phyloP scores from a whole-genome alignment of 257 asterid species.

The Perilla frutescens region DNA sequence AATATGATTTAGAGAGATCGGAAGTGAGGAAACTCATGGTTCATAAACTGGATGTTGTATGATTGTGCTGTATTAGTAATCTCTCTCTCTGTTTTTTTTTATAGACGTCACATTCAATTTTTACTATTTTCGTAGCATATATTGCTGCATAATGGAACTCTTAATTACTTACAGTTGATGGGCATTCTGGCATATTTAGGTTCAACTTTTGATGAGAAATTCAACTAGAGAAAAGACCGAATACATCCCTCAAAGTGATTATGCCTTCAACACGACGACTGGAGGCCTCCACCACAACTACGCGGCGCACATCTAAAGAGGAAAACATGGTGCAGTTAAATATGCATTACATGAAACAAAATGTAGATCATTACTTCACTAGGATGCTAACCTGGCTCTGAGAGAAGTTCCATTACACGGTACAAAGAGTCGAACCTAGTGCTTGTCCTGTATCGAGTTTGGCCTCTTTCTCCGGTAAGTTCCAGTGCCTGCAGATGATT shows the following conservation, averaged over 20 bases:
- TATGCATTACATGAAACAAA: background rate
- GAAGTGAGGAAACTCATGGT: too few relatives aligned
- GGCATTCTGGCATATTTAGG: background rate
- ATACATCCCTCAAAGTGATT: conserved; percentile 66
- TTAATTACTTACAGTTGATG: background rate
- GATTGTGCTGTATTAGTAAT: too few relatives aligned
- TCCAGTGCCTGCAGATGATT: conserved; percentile 55
- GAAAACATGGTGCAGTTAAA: background rate
- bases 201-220: background rate
- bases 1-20: too few relatives aligned
- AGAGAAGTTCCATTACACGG: conserved; percentile 69
- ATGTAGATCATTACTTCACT: background rate
- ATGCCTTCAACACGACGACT: conserved; percentile 63
- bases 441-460: conserved; percentile 54
- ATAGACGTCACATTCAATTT: too few relatives aligned
- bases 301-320: conserved; percentile 57
- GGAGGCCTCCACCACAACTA: conserved; percentile 55
- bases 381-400: conserved; percentile 58
- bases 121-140: too few relatives aligned
- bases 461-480: conserved; percentile 41
- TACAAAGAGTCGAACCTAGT: conserved; percentile 62
- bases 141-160: background rate
- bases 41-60: too few relatives aligned
- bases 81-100: too few relatives aligned
- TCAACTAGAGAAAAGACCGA: conserved; percentile 45